Evolutionary conservation across 179 eudicot species (phyloP).

Genomic region (Spinacia oleracea): DNA sequence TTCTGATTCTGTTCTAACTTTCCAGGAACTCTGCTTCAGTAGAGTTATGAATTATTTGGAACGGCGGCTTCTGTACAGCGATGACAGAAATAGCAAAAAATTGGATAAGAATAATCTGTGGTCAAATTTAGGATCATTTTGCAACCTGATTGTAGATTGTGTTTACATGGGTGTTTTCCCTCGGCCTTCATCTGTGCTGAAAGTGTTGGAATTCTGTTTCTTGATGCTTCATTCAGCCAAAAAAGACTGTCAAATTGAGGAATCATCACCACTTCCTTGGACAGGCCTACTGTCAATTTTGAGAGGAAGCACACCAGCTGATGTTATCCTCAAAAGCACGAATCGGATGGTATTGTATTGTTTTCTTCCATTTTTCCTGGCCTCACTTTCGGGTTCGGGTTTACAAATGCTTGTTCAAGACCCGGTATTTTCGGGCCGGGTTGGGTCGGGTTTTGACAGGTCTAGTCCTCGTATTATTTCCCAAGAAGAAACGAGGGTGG

Average conservation of each 20-base stretch:
- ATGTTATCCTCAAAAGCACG: constrained; percentile 66
- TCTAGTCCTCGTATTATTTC: constrained; percentile 27
- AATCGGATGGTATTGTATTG: constrained; percentile 74
- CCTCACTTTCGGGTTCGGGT: no score
- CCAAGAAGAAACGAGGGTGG: constrained; percentile 53
- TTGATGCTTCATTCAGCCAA: constrained; percentile 86
- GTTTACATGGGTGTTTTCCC: constrained; percentile 88
- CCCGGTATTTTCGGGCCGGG: no score
- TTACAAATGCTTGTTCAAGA: no score
- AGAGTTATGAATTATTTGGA: constrained; percentile 86
- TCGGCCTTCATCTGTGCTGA: constrained; percentile 60
- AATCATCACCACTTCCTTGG: constrained; percentile 62
- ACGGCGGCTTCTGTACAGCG: constrained; percentile 75
- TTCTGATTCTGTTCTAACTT: constrained; percentile 68
- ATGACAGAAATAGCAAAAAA: constrained; percentile 64
- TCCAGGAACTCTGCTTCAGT: constrained; percentile 75
- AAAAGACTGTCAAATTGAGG: constrained; percentile 73
- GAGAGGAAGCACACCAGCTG: constrained; percentile 74
- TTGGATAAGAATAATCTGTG: constrained; percentile 74
- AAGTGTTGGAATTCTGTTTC: constrained; percentile 77
- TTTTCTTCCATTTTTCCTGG: constrained; percentile 77
- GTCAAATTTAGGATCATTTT: constrained; percentile 72
- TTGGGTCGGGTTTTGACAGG: no score
- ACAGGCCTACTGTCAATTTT: constrained; percentile 70
- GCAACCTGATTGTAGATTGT: constrained; percentile 80